These are phyloP conservation scores for Epipyxis sp. DNA, from an alignment of 108 stramenopile genomes.

Conservation along the genomic window DNA sequence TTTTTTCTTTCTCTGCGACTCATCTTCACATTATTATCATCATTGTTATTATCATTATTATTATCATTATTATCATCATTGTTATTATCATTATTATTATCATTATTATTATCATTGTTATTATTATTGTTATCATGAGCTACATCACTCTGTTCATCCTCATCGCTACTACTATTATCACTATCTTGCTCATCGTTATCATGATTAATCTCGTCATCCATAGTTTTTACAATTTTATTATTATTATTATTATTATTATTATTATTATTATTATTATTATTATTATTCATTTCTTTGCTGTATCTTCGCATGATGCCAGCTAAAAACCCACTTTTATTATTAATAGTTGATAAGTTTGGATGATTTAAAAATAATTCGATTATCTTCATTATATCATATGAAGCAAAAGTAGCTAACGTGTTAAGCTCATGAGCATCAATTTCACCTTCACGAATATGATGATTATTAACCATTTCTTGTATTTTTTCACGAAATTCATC, in stretches of 20 bases:
- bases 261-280: background rate
- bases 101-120: too few species aligned
- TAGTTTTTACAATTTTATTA: too few species aligned
- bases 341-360: constrained; percentile 59
- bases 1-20: background rate
- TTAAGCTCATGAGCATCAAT: constrained; percentile 77
- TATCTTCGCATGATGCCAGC: constrained; percentile 74
- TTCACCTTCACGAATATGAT: constrained; percentile 55
- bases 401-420: constrained; percentile 56
- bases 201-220: too few species aligned
- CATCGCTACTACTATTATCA: too few species aligned
- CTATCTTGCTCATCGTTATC: too few species aligned
- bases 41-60: constrained; percentile 14
- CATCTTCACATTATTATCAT: constrained; percentile 6
- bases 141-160: too few species aligned
- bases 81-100: constrained; percentile 42
- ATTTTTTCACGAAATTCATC: constrained; percentile 59
- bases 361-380: constrained; percentile 63
- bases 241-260: too few species aligned
- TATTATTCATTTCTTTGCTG: constrained; percentile 65
- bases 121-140: too few species aligned
- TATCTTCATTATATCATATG: constrained; percentile 62
- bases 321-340: constrained; percentile 76
- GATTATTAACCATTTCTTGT: constrained; percentile 56
- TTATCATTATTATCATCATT: constrained; percentile 26